phyloP scores from a whole-genome alignment of 495 filamentous ascomycete genomes.

The Friedmanniomyces simplex region DNA sequence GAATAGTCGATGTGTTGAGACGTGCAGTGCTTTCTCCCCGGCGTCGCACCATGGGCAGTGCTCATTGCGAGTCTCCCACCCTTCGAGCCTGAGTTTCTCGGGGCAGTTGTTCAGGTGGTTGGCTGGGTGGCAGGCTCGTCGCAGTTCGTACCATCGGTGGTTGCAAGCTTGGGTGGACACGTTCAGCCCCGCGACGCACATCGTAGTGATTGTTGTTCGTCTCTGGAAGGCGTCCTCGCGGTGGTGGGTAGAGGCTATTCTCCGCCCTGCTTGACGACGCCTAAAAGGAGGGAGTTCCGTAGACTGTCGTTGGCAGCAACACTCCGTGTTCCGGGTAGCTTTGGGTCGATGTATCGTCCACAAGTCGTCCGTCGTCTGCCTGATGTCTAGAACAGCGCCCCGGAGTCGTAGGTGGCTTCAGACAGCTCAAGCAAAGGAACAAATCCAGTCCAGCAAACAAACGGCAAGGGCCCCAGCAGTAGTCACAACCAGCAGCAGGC shows the following conservation, averaged over 20 bases:
- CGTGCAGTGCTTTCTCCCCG: constrained; percentile 15
- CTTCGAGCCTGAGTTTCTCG: constrained; percentile 25
- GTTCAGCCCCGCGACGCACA: constrained; percentile 34
- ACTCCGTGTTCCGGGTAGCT: no score
- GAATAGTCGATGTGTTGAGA: constrained; percentile 26
- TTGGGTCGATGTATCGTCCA: no score
- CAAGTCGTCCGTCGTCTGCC: no score
- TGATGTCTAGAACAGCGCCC: no score
- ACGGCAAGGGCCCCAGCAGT: no score
- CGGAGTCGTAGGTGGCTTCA: no score
- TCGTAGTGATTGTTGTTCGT: constrained; percentile 11
- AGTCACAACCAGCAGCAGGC: no score
- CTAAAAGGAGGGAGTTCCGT: no score
- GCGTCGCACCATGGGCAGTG: constrained; percentile 32
- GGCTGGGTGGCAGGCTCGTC: constrained; percentile 24
- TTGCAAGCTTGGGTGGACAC: constrained; percentile 30
- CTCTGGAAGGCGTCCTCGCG: background rate
- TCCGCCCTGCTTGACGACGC: no score
- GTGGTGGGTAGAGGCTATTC: background rate
- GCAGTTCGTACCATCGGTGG: constrained; percentile 32
- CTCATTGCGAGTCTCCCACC: constrained; percentile 33
- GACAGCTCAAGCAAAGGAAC: no score
- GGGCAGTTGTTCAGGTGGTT: constrained; percentile 31
- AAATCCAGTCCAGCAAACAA: no score
- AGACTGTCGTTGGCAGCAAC: no score